Percentiles rank a stretch among this genome's conserved stretches.
Evolutionary conservation across 2,329 filamentous ascomycete species (phyloP).

Genomic region (Fusarium vanettenii): DNA sequence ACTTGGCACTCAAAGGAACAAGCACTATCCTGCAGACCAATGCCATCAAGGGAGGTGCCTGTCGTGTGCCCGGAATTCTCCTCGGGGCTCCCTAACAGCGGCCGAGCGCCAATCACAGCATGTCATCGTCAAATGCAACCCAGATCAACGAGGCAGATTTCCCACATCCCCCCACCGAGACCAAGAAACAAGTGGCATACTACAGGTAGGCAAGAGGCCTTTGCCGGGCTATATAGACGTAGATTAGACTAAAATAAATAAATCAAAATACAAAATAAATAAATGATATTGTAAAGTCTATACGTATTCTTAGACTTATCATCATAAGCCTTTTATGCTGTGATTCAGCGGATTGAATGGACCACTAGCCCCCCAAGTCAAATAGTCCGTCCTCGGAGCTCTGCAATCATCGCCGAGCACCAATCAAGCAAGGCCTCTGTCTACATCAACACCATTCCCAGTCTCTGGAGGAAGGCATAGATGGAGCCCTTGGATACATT

Average conservation of each 20-base stretch:
- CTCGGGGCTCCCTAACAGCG: not conserved
- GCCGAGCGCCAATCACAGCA: not conserved
- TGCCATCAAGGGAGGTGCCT: not conserved
- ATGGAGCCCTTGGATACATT: constrained; percentile 28
- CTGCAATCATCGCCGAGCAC: not conserved
- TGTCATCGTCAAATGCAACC: not conserved
- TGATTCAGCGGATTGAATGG: too few species aligned
- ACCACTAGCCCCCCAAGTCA: too few species aligned
- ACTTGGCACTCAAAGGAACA: not conserved
- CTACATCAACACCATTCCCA: constrained; percentile 32
- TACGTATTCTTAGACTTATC: too few species aligned
- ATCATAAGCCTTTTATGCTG: too few species aligned
- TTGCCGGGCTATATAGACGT: too few species aligned
- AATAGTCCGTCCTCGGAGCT: not conserved
- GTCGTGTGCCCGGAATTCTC: not conserved
- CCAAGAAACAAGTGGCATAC: too few species aligned
- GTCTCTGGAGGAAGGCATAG: constrained; percentile 36
- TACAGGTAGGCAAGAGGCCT: too few species aligned
- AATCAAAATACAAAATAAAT: too few species aligned
- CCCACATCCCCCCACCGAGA: too few species aligned
- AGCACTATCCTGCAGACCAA: not conserved
- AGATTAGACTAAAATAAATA: too few species aligned
- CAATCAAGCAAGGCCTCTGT: not conserved
- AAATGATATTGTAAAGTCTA: too few species aligned
- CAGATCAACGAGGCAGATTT: not conserved